Base-by-base conservation (phyloP, 2,329 filamentous ascomycete species). In the Metarhizium anisopliae region DNA sequence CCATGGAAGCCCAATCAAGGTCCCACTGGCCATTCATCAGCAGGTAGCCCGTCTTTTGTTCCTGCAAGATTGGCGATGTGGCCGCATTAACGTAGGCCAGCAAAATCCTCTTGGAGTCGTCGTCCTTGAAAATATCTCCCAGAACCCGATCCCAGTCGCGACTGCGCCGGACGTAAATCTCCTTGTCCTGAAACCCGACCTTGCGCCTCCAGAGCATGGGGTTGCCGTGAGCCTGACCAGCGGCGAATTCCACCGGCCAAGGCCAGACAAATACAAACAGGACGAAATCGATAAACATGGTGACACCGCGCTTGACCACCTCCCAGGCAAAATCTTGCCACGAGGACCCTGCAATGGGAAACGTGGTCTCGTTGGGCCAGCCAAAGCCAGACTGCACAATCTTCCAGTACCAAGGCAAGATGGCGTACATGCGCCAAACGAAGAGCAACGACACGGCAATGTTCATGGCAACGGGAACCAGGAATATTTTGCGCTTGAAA, bases 11-110 rank as follows among this genome's bases (percentile, higher is more conserved):
- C 80, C 92, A 96, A 68, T 96, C 91, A 58, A 96, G 75, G 69
- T 95, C 89, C 86, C 90, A 97, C 59, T 90, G 81, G 59, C 80
- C 82, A 67, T 92, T 89, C 77, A 95, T 88, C 62, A 94, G 85
- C 60, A 95, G 72, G 67, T 95, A 95, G 20, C 90, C 91, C 35
- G 91, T 96, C 79, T 95, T 96, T 62, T 84, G 79, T 62, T 80
- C 76, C 63, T 93, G 75, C 53, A 85, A 77, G 63, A 82, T 72
- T 25, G 84, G 80, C 16, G 85, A 79, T 4, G 92, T 86, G 2
- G 90, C 92, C 2, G 82, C 79, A 59, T 84, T 70, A 50, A 95
- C 72, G 57, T 83, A 78, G 13, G 77, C 76, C 61, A 84, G 77
- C 62, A 90, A 79, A 54, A 84, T 74, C 70, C 72, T 83, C 64